phyloP scores from a whole-genome alignment of 176 grass and related monocot genomes.

The Rhynchospora tenuis region DNA sequence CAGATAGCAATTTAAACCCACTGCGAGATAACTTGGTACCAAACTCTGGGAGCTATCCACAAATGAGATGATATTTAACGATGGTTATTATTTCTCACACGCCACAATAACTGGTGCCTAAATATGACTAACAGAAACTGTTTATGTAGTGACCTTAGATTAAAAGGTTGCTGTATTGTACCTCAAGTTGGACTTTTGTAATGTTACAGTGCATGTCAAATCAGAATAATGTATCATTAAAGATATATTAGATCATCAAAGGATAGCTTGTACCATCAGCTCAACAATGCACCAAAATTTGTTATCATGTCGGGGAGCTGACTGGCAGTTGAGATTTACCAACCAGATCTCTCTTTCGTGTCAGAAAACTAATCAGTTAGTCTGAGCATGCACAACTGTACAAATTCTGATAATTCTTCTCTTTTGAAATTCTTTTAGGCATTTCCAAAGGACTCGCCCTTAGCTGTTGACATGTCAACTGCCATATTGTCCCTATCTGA shows the following conservation, averaged over 20 bases:
- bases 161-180: not conserved
- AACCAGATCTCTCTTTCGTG: not conserved
- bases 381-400: not conserved
- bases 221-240: not conserved
- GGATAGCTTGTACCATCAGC: not conserved
- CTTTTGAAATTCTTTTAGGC: slow-evolving; percentile 41
- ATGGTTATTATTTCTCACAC: not conserved
- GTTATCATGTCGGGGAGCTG: too few relatives aligned
- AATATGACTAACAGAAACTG: not conserved
- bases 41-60: not conserved
- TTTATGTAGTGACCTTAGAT: not conserved
- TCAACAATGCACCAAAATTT: not conserved
- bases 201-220: not conserved
- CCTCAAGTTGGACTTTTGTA: not conserved
- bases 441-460: slow-evolving; percentile 73
- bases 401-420: not conserved
- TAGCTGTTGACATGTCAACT: slow-evolving; percentile 77
- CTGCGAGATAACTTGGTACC: not conserved
- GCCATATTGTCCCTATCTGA: slow-evolving; percentile 75
- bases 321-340: not conserved
- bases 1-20: too few relatives aligned
- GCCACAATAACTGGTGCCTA: not conserved
- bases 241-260: not conserved
- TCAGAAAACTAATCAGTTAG: not conserved
- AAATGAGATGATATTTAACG: not conserved